These are phyloP conservation scores for Pseudopithomyces maydicus DNA, from an alignment of 2,329 filamentous ascomycete genomes.

Conservation along the genomic window DNA sequence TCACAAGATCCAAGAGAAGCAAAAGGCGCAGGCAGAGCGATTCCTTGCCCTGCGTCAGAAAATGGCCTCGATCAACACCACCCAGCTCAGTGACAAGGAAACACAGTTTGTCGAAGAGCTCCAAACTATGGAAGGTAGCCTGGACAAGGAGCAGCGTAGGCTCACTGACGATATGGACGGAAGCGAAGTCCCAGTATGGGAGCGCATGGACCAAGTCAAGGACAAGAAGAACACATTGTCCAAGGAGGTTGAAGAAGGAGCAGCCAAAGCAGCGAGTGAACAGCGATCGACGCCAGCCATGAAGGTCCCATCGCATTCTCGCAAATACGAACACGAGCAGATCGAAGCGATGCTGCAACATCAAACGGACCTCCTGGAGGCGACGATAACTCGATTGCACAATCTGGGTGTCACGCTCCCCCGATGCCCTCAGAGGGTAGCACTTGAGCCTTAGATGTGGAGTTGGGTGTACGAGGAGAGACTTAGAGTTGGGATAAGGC, in stretches of 20 bases:
- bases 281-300: constrained; percentile 19
- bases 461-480: background rate
- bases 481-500: background rate
- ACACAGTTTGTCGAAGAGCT: constrained; percentile 64
- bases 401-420: constrained; percentile 35
- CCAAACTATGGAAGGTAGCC: constrained; percentile 46
- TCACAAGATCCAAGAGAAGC: constrained; percentile 58
- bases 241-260: constrained; percentile 28
- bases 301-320: constrained; percentile 39
- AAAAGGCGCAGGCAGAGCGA: constrained; percentile 62
- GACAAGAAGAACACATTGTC: constrained; percentile 58
- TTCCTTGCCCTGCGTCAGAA: constrained; percentile 64
- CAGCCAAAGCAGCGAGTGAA: constrained; percentile 18
- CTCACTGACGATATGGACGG: constrained; percentile 40
- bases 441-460: background rate
- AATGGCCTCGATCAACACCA: constrained; percentile 53
- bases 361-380: constrained; percentile 40
- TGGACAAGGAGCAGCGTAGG: constrained; percentile 37
- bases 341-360: constrained; percentile 39
- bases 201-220: constrained; percentile 63
- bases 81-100: constrained; percentile 68
- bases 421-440: constrained; percentile 1
- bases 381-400: constrained; percentile 34
- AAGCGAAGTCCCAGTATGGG: constrained; percentile 48
- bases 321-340: constrained; percentile 41